Base-by-base conservation (phyloP, 2,329 filamentous ascomycete species). In the Pezizomycotina sp. region DNA sequence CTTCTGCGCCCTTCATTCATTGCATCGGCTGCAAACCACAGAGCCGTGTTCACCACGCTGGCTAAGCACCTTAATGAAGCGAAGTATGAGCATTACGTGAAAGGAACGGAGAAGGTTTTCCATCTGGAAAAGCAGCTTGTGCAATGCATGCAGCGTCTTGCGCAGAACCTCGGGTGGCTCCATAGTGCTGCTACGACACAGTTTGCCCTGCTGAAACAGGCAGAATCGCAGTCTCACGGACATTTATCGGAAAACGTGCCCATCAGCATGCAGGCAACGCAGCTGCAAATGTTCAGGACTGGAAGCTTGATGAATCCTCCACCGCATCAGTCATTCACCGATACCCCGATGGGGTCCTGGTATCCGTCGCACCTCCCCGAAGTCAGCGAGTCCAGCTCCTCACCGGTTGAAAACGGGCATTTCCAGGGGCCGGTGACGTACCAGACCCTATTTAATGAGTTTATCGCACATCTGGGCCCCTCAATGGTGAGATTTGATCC, bases 361-460 rank as follows among this genome's bases (percentile, higher is more conserved):
- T n/a, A n/a, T n/a, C n/a, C n/a, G n/a, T n/a, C n/a, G n/a, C n/a
- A n/a, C n/a, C n/a, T n/a, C n/a, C n/a, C n/a, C n/a, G n/a, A n/a
- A n/a, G n/a, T n/a, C n/a, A n/a, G n/a, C n/a, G n/a, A n/a, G n/a
- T n/a, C n/a, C n/a, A n/a, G n/a, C n/a, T n/a, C n/a, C n/a, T n/a
- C n/a, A n/a, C n/a, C n/a, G n/a, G n/a, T n/a, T n/a, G n/a, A n/a
- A n/a, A n/a, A n/a, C n/a, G n/a, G n/a, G n/a, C n/a, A n/a, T n/a
- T n/a, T n/a, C n/a, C n/a, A n/a, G n/a, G n/a, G n/a, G n/a, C n/a
- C n/a, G n/a, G n/a, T n/a, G n/a, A n/a, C n/a, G n/a, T n/a, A n/a
- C n/a, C 71, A 77, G 0, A 82, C 92, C 40, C 91, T 95, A 47
- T 95, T 95, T 54, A 74, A 82, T 7, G 66, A 84, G 4, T 98